Conservation (phyloP, 805 yeast genomes). For the Jamesozyma piceae region DNA sequence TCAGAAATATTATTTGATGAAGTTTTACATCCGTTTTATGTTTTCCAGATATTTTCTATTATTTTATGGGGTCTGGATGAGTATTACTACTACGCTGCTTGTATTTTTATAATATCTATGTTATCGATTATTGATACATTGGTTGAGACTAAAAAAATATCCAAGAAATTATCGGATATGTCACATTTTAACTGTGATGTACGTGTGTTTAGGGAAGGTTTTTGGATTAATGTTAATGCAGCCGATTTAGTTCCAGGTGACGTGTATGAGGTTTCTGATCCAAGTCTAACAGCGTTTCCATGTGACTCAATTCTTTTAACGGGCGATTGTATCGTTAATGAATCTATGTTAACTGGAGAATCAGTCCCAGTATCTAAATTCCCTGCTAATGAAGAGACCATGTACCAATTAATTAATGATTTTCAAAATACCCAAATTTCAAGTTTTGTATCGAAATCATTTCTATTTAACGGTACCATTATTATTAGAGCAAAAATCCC, state of each 20-base stretch:
- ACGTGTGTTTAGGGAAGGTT: constrained; percentile 84
- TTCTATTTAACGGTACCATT: constrained; percentile 81
- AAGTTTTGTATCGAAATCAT: constrained; percentile 60
- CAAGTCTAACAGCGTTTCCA: constrained; percentile 63
- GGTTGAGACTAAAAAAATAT: constrained; percentile 73
- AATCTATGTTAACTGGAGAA: constrained; percentile 96
- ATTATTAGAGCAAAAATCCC: constrained; percentile 73
- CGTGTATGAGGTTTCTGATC: constrained; percentile 83
- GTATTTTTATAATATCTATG: constrained; percentile 80
- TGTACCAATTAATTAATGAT: constrained; percentile 47
- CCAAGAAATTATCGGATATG: constrained; percentile 61
- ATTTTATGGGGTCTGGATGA: constrained; percentile 86
- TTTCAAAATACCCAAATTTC: constrained; percentile 49
- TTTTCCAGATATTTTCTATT: constrained; percentile 89
- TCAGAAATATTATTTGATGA: constrained; percentile 68
- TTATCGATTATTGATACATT: constrained; percentile 72
- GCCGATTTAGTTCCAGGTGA: constrained; percentile 91
- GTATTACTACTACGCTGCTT: constrained; percentile 86
- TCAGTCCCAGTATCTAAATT: constrained; percentile 89
- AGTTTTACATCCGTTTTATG: constrained; percentile 88
- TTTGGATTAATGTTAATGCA: constrained; percentile 77
- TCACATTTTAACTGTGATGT: constrained; percentile 71
- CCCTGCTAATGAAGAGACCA: constrained; percentile 54
- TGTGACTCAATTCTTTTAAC: constrained; percentile 80
- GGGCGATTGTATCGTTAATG: constrained; percentile 95